phyloP scores from a whole-genome alignment of 2,329 filamentous ascomycete species.

The Aspergillus pseudotamarii region DNA sequence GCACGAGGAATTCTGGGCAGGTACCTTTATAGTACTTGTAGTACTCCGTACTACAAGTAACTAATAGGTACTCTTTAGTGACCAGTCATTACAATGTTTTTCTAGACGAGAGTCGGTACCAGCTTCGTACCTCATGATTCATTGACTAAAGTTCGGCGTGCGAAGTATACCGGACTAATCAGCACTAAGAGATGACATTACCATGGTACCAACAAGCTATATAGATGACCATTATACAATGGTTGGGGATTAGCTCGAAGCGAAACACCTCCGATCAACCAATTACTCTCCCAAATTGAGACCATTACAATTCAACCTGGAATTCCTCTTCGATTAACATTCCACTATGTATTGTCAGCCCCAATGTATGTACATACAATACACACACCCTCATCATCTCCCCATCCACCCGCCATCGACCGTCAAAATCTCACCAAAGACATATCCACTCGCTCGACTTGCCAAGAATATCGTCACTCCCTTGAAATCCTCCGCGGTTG shows the following conservation, averaged over 20 bases:
- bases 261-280: not conserved
- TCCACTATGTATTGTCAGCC: not conserved
- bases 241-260: not conserved
- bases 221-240: not conserved
- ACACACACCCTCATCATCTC: not conserved
- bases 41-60: not conserved
- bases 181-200: not conserved
- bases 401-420: conserved; percentile 71
- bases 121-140: not conserved
- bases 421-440: conserved; percentile 77
- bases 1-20: not conserved
- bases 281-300: not conserved
- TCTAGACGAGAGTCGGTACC: not conserved
- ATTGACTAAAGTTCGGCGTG: not conserved
- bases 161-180: not conserved
- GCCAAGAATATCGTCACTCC: conserved; percentile 77
- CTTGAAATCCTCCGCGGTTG: conserved; percentile 81
- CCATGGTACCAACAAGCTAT: not conserved
- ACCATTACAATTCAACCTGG: not conserved
- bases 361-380: not conserved
- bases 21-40: not conserved
- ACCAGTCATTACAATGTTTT: not conserved
- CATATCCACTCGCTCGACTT: conserved; percentile 72
- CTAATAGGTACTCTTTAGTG: not conserved
- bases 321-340: not conserved